phyloP scores from a whole-genome alignment of 768 basidiomycete species.

The Leccinum obscurum region DNA sequence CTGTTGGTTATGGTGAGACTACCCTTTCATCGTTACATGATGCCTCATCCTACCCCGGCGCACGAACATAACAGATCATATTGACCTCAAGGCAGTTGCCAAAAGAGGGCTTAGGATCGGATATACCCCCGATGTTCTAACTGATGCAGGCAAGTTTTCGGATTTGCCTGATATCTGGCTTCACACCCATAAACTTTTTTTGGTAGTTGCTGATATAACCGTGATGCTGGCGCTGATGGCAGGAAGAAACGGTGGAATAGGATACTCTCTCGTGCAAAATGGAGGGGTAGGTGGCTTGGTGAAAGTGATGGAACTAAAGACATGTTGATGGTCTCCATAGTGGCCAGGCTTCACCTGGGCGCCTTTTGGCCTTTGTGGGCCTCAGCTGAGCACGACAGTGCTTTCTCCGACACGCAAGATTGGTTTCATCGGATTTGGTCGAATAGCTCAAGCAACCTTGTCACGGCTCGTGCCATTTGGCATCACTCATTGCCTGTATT shows the following conservation, averaged over 20 bases:
- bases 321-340: slow-evolving; percentile 35
- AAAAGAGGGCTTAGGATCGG: slow-evolving; percentile 71
- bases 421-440: slow-evolving; percentile 94
- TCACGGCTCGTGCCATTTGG: slow-evolving; percentile 81
- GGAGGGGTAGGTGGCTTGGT: slow-evolving; percentile 54
- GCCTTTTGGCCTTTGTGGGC: slow-evolving; percentile 85
- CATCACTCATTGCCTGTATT: slow-evolving; percentile 71
- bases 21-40: background rate
- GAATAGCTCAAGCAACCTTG: slow-evolving; percentile 87
- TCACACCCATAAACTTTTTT: background rate
- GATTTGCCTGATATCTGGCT: background rate
- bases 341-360: slow-evolving; percentile 82
- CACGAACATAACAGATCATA: slow-evolving; percentile 63
- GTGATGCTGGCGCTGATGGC: slow-evolving; percentile 96
- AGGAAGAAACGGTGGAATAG: slow-evolving; percentile 71
- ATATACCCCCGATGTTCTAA: slow-evolving; percentile 92
- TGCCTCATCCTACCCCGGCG: background rate
- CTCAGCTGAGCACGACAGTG: slow-evolving; percentile 62
- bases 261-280: slow-evolving; percentile 61
- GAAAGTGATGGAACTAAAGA: background rate
- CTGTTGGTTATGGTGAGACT: slow-evolving; percentile 77
- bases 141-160: slow-evolving; percentile 69
- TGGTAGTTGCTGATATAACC: slow-evolving; percentile 83
- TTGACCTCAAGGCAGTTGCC: slow-evolving; percentile 60
- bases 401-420: slow-evolving; percentile 60